Evolutionary conservation across 2,329 filamentous ascomycete species (phyloP).

Genomic region (Neopestalotiopsis rosae): DNA sequence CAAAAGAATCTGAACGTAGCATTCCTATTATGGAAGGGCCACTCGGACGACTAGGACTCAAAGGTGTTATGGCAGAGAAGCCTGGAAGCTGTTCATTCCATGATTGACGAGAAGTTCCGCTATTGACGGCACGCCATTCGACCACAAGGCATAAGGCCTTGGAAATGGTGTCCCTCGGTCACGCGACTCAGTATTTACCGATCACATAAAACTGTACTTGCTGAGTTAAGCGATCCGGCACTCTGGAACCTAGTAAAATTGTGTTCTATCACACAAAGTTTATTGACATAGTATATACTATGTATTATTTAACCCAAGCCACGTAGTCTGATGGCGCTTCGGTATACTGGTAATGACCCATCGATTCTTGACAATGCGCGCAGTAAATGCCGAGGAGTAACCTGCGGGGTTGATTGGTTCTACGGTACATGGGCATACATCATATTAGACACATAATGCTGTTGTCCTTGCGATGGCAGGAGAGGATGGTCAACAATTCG

Average conservation of each 20-base stretch:
- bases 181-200: neutral
- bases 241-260: neutral
- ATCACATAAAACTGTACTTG: rapidly evolving
- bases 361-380: too few species aligned
- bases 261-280: neutral
- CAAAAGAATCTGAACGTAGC: neutral
- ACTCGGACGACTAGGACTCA: neutral
- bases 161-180: neutral
- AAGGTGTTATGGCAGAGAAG: neutral
- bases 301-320: neutral
- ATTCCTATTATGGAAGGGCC: neutral
- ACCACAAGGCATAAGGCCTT: neutral
- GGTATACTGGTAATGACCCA: too few species aligned
- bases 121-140: neutral
- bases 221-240: neutral
- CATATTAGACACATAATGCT: too few species aligned
- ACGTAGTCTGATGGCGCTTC: too few species aligned
- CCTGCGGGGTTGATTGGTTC: too few species aligned
- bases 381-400: too few species aligned
- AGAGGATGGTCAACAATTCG: too few species aligned
- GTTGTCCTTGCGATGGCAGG: too few species aligned
- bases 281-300: neutral
- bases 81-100: neutral
- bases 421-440: too few species aligned
- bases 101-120: neutral